Conservation (phyloP, 805 yeast species). For the Teunomyces lycoperdinae region DNA sequence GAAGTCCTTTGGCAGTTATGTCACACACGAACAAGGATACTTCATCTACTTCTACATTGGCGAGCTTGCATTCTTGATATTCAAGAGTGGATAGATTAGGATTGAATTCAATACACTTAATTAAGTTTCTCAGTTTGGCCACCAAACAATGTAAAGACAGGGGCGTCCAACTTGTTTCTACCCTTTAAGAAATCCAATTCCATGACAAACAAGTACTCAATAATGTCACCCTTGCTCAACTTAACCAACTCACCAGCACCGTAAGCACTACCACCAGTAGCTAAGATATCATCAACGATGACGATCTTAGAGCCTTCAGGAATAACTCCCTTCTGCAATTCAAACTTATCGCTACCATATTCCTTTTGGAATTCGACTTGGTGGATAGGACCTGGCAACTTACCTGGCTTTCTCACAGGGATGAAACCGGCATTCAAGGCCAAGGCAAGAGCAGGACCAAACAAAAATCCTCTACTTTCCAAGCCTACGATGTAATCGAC, state of each 20-base stretch:
- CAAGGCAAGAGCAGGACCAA: constrained; percentile 93
- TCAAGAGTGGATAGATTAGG: constrained; percentile 54
- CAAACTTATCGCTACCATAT: constrained; percentile 87
- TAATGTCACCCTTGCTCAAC: constrained; percentile 63
- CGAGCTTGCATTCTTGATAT: constrained; percentile 62
- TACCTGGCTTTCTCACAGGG: constrained; percentile 94
- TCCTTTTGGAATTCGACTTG: constrained; percentile 81
- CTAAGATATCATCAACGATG: constrained; percentile 93
- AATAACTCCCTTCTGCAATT: constrained; percentile 80
- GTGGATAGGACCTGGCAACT: constrained; percentile 82
- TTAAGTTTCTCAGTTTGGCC: constrained; percentile 64
- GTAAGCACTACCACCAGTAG: constrained; percentile 95
- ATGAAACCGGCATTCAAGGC: constrained; percentile 87
- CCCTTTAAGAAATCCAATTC: constrained; percentile 95
- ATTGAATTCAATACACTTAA: not conserved
- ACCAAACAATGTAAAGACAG: constrained; percentile 82
- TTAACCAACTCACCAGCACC: constrained; percentile 87
- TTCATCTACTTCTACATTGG: constrained; percentile 73
- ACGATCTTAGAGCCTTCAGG: constrained; percentile 78
- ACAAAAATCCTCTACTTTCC: constrained; percentile 95
- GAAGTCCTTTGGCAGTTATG: constrained; percentile 73
- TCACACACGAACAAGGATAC: constrained; percentile 73
- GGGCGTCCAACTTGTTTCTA: constrained; percentile 79
- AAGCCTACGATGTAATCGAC: constrained; percentile 91
- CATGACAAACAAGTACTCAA: constrained; percentile 86